phyloP scores from a whole-genome alignment of 2,329 filamentous ascomycete genomes.

The Plectosphaerella cucumerina region DNA sequence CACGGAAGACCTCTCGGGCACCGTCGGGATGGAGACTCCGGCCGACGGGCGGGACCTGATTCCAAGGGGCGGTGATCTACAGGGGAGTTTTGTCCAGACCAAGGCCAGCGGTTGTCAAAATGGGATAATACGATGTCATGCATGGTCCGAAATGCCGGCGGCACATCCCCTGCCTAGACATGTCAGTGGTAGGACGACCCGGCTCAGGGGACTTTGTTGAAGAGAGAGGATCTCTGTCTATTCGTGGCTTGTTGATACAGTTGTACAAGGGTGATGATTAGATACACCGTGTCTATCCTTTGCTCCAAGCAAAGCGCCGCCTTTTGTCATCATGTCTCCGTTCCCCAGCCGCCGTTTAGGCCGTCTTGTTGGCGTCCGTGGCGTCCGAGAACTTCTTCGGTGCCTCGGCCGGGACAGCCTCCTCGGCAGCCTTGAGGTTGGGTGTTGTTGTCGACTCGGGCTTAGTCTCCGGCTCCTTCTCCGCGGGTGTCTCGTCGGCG shows the following conservation, averaged over 20 bases:
- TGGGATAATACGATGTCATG: too few species aligned
- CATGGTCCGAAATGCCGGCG: too few species aligned
- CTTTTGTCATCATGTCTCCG: background rate
- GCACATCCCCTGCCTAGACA: too few species aligned
- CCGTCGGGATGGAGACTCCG: too few species aligned
- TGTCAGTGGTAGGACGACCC: too few species aligned
- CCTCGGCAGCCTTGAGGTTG: background rate
- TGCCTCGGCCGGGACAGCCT: constrained; percentile 8
- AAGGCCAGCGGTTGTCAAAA: too few species aligned
- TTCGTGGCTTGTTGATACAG: constrained; percentile 4
- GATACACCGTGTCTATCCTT: background rate
- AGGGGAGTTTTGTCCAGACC: too few species aligned
- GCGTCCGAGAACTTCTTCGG: constrained; percentile 22
- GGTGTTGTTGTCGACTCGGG: background rate
- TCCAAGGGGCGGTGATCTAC: too few species aligned
- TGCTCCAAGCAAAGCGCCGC: background rate
- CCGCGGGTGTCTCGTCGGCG: background rate
- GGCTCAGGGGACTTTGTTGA: too few species aligned
- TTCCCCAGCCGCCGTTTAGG: background rate
- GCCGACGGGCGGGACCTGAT: too few species aligned
- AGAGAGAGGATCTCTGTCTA: constrained; percentile 2
- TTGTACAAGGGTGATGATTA: constrained; percentile 1
- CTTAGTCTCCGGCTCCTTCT: constrained; percentile 4
- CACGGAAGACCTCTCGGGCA: constrained; percentile 3
- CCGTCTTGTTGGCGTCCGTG: constrained; percentile 23